Evolutionary conservation across 805 yeast species (phyloP), one percentile per base, ranked within the genome.

Genomic region (Hagleromyces aurorensis): DNA sequence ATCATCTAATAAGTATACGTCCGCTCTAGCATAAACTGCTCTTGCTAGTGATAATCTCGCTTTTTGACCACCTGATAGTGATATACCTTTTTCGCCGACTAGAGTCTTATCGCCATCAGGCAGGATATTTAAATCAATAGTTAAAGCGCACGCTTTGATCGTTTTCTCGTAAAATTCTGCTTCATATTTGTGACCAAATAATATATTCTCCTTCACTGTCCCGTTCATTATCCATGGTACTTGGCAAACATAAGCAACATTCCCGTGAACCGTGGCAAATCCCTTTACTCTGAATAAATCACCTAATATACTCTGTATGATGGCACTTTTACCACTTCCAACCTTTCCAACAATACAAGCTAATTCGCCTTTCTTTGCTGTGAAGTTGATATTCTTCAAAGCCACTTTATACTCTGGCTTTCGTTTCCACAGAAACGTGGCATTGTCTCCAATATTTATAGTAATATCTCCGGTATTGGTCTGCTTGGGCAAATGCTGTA

Each of bases 161-260:
- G 94, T 89, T 42, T 69, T 69, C 19, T 78, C 70, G 58, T 91
- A 91, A 47, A 87, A 87, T 3, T 67, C 79, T 8, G 79, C 70
- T 47, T 91, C 96, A 52, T 64, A 83, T 44, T 69, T 77, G 50
- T 78, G 84, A 13, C 98, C 98, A 59, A 91, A 91, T 30, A 86
- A 56, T 49, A 91, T 83, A 51, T 91, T 91, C 17, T 91, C 96
- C 44, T 73, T 79, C 4, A 91, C 89, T 3, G 93, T 68, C 19
- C 94, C 97, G 52, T 91, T 91, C 81, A 86, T 80, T 40, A 91
- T 86, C 98, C 98, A 91, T 1, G 98, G 93, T 21, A 81, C 76
- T 59, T 87, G 97, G 2, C 94, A 77, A 23, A 81, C 94, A 55
- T 87, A 89, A 0, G 96, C 96, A 19, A 83, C 65, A 27, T 71